Conservation (phyloP, 768 basidiomycete genomes). For the Mycena pura region DNA sequence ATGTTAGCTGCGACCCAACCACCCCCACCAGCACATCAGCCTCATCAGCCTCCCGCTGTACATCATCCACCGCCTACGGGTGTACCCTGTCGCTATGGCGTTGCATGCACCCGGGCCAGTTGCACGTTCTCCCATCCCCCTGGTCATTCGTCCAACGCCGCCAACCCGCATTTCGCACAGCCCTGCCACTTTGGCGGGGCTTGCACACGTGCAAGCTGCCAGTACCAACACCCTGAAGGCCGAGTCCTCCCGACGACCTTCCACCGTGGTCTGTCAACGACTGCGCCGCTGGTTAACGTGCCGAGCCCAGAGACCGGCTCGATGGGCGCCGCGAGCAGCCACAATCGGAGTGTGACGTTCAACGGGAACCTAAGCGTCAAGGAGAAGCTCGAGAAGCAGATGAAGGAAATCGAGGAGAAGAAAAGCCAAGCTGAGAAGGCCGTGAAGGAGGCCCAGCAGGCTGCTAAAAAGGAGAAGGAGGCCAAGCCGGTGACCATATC, state of each 20-base stretch:
- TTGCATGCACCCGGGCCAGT: conserved; percentile 69
- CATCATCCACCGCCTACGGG: conserved; percentile 18
- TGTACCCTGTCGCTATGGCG: conserved; percentile 72
- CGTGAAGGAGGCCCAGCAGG: conserved; percentile 67
- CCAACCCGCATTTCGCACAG: conserved; percentile 46
- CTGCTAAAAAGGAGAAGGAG: conserved; percentile 67
- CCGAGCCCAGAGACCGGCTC: conserved; percentile 69
- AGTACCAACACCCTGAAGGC: conserved; percentile 91
- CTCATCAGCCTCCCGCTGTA: conserved; percentile 37
- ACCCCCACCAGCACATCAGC: conserved; percentile 39
- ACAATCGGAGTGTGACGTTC: conserved; percentile 74
- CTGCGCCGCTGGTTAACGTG: conserved; percentile 67
- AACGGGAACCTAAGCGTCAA: conserved; percentile 56
- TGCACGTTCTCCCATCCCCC: conserved; percentile 76
- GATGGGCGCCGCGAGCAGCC: conserved; percentile 63
- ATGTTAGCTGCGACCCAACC: conserved; percentile 43
- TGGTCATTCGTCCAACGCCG: conserved; percentile 23
- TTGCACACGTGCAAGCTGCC: conserved; percentile 86
- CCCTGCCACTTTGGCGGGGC: conserved; percentile 85
- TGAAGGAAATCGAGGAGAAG: conserved; percentile 73
- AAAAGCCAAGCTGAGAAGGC: conserved; percentile 69
- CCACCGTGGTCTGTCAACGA: conserved; percentile 75
- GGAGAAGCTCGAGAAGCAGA: conserved; percentile 54
- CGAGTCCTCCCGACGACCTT: conserved; percentile 81
- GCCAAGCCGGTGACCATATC: conserved; percentile 56